Evolutionary conservation across 192 early-diverging fungal species (phyloP), one percentile per base, ranked within the genome.

Genomic region (Coemansia asiatica): DNA sequence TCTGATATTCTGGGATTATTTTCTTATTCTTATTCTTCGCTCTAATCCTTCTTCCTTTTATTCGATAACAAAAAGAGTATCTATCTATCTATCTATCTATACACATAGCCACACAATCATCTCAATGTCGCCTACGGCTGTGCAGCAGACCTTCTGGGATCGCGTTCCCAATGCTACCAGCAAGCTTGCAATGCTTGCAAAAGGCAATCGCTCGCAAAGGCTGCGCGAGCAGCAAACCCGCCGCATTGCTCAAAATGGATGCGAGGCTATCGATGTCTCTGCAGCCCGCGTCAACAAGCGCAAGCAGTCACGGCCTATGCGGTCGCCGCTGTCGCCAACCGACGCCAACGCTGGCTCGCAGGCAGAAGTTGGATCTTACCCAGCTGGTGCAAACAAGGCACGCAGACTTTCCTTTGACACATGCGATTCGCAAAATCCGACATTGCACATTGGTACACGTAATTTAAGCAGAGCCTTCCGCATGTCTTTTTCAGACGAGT

Each of bases 101-200:
- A 6, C 8, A 33, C 31, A 12, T 44, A 44, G 15, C 40, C 40
- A 13, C 40, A 16, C 12, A 53, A 27, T 22, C 49, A 9, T 19
- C 46, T 21, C 21, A 46, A 40, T 51, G 23, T 60, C 64, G 44
- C 68, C 67, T 10, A 64, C 72, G 7, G 68, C 67, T 53, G 55
- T 67, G 10, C 68, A 68, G 46, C 77, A 80, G 56, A 50, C 77
- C n/a, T 74, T 80, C 72, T 80, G 77, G 77, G 77, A 71, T 68
- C 77, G 77, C 23, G 60, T 80, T 61, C 77, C 77, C 66, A 74
- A 80, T 40, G 77, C 77, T 6, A 71, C 72, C 25, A 74, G 68
- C 57, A 80, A 64, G 60, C 35, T 58, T 18, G 68, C 71, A 13
- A 51, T 80, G 51, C 77, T 71, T 28, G 64, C 55, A 31, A 71